phyloP scores from a whole-genome alignment of 169 alveolate genomes.

The Perkinsus chesapeaki region DNA sequence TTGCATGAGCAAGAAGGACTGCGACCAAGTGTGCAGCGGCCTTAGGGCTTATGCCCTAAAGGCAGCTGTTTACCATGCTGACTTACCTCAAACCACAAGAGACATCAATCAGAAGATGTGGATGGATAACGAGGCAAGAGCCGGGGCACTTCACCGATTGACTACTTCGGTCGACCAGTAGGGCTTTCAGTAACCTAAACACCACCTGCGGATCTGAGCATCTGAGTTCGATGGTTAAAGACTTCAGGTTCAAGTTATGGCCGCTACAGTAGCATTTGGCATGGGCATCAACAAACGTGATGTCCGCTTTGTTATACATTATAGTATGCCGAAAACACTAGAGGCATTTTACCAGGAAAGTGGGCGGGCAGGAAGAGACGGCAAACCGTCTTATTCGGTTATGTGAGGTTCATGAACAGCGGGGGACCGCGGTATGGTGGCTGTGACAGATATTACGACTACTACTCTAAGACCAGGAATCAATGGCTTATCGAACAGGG shows the following conservation, averaged over 20 bases:
- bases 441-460: not conserved
- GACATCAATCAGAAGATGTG: constrained; percentile 55
- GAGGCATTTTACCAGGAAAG: constrained; percentile 96
- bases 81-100: constrained; percentile 47
- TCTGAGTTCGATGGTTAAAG: too few species aligned
- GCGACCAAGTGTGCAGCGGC: constrained; percentile 71
- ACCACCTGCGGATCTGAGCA: too few species aligned
- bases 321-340: constrained; percentile 89
- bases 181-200: too few species aligned
- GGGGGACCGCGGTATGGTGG: not conserved
- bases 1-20: constrained; percentile 85
- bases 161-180: too few species aligned
- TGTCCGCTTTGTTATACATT: constrained; percentile 95
- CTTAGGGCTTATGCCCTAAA: constrained; percentile 44
- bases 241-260: constrained; percentile 84
- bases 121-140: constrained; percentile 73
- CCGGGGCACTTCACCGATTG: too few species aligned
- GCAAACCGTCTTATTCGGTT: constrained; percentile 19
- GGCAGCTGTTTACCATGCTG: constrained; percentile 64
- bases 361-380: constrained; percentile 95
- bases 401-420: not conserved
- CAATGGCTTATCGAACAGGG: not conserved
- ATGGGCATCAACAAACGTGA: constrained; percentile 98
- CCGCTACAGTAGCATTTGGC: constrained; percentile 99
- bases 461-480: not conserved